Percentiles rank a stretch among this genome's conserved stretches.
These are phyloP conservation scores for Flagelloscypha sp. DNA, from an alignment of 768 basidiomycete genomes.

Conservation along the genomic window DNA sequence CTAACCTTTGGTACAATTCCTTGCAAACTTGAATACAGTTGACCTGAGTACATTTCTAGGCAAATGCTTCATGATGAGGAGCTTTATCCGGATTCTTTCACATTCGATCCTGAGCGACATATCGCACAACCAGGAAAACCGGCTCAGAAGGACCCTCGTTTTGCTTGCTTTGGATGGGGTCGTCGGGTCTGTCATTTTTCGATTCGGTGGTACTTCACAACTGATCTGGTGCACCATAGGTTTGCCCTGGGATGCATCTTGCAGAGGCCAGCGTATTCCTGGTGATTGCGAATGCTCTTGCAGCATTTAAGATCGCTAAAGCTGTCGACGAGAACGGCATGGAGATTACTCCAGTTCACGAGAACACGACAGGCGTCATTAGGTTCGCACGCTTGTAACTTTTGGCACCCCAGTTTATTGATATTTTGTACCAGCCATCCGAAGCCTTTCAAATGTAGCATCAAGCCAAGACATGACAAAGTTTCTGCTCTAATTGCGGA, in stretches of 20 bases:
- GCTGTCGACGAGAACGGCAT: slow-evolving; percentile 35
- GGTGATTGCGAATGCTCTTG: slow-evolving; percentile 33
- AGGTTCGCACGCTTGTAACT: slow-evolving; percentile 30
- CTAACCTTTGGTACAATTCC: no score
- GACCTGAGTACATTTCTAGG: slow-evolving; percentile 23
- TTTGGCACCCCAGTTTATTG: slow-evolving; percentile 22
- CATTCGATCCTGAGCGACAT: slow-evolving; percentile 41
- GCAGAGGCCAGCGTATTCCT: slow-evolving; percentile 45
- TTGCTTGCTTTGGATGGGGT: slow-evolving; percentile 38
- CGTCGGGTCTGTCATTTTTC: slow-evolving; percentile 25
- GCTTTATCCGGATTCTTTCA: slow-evolving; percentile 39
- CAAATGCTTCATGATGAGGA: slow-evolving; percentile 43
- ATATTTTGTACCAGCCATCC: slow-evolving; percentile 36
- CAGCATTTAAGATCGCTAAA: slow-evolving; percentile 40
- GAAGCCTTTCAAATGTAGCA: slow-evolving; percentile 50
- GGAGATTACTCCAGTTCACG: slow-evolving; percentile 43
- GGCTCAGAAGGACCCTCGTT: slow-evolving; percentile 32
- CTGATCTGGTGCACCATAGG: not conserved
- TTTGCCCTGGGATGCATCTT: slow-evolving; percentile 38
- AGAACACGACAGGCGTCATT: slow-evolving; percentile 55
- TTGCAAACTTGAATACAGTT: slow-evolving; percentile 2
- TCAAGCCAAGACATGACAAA: slow-evolving; percentile 53
- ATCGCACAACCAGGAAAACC: slow-evolving; percentile 22
- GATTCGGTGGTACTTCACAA: not conserved
- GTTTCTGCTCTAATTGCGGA: slow-evolving; percentile 39